phyloP scores from a whole-genome alignment of 83 land plant genomes.

The Thuja plicata region DNA sequence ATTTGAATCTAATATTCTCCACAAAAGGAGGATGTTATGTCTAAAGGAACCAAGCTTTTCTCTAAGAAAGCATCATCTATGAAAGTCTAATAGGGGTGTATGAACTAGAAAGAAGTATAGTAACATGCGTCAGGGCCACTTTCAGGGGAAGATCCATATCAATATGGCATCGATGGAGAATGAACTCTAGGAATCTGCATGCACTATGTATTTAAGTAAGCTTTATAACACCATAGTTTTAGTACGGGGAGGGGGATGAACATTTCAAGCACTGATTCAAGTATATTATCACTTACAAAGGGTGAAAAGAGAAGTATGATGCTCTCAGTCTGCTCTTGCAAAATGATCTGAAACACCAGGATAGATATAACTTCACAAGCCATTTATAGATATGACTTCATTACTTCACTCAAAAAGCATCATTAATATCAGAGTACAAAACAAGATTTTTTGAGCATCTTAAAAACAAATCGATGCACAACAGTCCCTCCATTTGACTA shows the following conservation, averaged over 20 bases:
- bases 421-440: not conserved
- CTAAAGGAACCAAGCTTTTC: too few species aligned
- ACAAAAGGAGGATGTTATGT: too few species aligned
- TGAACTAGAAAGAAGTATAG: not conserved
- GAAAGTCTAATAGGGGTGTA: too few species aligned
- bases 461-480: constrained; percentile 4
- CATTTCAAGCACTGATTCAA: not conserved
- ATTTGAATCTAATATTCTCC: too few species aligned
- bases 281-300: not conserved
- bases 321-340: not conserved
- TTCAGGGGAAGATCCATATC: not conserved
- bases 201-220: not conserved
- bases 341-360: not conserved
- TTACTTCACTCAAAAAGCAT: not conserved
- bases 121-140: not conserved
- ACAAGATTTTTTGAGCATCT: not conserved
- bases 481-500: not conserved
- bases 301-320: not conserved
- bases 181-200: not conserved
- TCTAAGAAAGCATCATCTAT: too few species aligned
- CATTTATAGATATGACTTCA: constrained; percentile 6
- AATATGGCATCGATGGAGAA: not conserved
- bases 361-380: not conserved
- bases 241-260: not conserved
- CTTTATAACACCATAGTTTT: not conserved